Evolutionary conservation across 2,329 filamentous ascomycete species (phyloP), one percentile per base, ranked within the genome.

Genomic region (Cadophora sp.): DNA sequence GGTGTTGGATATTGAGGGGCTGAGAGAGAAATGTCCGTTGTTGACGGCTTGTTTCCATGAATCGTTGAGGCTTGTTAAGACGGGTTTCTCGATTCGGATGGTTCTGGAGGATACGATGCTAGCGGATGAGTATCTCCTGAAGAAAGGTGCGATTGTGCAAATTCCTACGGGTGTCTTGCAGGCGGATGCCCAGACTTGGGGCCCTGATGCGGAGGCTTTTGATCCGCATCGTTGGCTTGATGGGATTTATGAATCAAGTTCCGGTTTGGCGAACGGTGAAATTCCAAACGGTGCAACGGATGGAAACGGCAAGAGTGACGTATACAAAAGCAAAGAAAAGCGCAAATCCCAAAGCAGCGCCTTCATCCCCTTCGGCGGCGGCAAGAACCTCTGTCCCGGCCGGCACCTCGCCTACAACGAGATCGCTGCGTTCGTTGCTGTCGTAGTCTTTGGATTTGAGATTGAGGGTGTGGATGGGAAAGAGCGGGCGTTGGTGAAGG

Each of bases 41-140:
- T 74, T 86, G 11, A 76, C 80, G 6, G 80, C 81, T 37, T 79
- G 78, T 40, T 83, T 81, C 70, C 79, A 80, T 16, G 84, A 85
- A 69, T 78, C 78, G 0, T 73, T 84, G 66, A 81, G 84, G 4
- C 66, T 83, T 4, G 74, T 70, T 12, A 80, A 80, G 31, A 78
- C 79, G 1, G 74, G 78, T 8, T 72, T 78, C 19, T 78, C 79
- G 9, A 79, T 76, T 46, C 79, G 84, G 6, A 74, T 77, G 4
- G 79, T 84, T 4, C 71, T 77, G 16, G 72, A 78, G 27, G 83
- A 86, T 63, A 81, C 80, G 3, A 58, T 81, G 4, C 72, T 84
- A 19, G 48, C 65, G n/a, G 64, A 81, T 65, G 77, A 72, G 14
- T 83, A 82, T 66, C 78, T 83, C 31, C 75, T 85, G n/a, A 79